A percentile compares a stretch with the other conserved stretches of the same genome.
phyloP scores from a whole-genome alignment of 1,139 yeast species.

The Taphrina sp. region DNA sequence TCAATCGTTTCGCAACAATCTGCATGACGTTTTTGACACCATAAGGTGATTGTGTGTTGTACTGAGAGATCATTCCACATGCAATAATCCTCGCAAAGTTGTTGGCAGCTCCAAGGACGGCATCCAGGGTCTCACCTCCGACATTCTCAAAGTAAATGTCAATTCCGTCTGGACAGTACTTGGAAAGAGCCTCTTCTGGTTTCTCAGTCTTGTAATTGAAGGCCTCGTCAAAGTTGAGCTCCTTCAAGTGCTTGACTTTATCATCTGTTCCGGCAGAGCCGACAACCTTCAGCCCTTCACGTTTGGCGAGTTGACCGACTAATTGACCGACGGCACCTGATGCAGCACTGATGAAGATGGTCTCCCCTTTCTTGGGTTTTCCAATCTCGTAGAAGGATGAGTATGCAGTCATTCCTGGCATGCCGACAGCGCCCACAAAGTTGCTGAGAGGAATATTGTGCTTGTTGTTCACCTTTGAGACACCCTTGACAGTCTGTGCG shows the following conservation, averaged over 20 bases:
- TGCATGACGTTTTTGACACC: slow-evolving; percentile 36
- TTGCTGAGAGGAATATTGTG: slow-evolving; percentile 34
- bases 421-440: slow-evolving; percentile 52
- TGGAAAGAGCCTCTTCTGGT: slow-evolving; percentile 43
- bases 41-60: slow-evolving; percentile 49
- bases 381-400: slow-evolving; percentile 50
- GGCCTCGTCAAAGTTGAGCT: slow-evolving; percentile 54
- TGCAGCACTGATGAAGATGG: slow-evolving; percentile 63
- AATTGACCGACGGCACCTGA: slow-evolving; percentile 71
- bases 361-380: slow-evolving; percentile 39
- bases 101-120: slow-evolving; percentile 49
- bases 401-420: slow-evolving; percentile 61
- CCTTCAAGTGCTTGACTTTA: slow-evolving; percentile 53
- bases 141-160: slow-evolving; percentile 47
- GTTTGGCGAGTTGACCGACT: slow-evolving; percentile 59
- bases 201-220: slow-evolving; percentile 56
- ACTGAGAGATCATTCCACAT: slow-evolving; percentile 64
- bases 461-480: slow-evolving; percentile 19
- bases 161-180: slow-evolving; percentile 38
- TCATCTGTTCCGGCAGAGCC: slow-evolving; percentile 65
- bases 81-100: slow-evolving; percentile 52
- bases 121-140: slow-evolving; percentile 61
- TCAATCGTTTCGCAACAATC: slow-evolving; percentile 37
- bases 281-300: slow-evolving; percentile 58
- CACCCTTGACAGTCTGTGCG: slow-evolving; percentile 3